Base-by-base conservation (phyloP, 2,329 filamentous ascomycete species). In the Trichoderma sp. region DNA sequence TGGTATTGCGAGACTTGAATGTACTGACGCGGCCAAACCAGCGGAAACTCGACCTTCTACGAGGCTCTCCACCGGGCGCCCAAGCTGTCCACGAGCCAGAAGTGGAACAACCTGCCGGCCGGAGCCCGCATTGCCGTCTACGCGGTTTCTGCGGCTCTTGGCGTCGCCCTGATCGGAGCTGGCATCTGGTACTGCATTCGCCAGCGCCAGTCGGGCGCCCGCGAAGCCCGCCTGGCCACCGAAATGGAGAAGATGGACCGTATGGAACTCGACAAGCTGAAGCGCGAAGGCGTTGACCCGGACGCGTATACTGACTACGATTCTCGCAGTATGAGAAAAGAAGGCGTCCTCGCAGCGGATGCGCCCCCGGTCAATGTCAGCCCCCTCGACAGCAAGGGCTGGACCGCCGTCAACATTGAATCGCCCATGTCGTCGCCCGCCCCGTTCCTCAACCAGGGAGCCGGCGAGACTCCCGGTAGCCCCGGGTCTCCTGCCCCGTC, bases 21-120 rank as follows among this genome's bases (percentile, higher is more conserved):
- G 50, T 30, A 21, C 69, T 74, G 68, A 77, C 66, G 34, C 41
- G 21, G n/a, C 4, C 26, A 3, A 2, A 2, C 0, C 64, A 85
- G 83, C 41, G 85, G 84, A 63, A 87, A 88, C 74, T 88, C 86
- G 1, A 86, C 83, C 2, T 81, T 81, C 12, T 74, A 78, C 44
- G 75, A 83, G 10, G 77, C 74, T 7, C 76, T 88, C 69, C 68
- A 75, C 69, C 68, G 44, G 30, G 67, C 74, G 15, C 78, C 79
- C 1, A 71, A 79, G 15, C 78, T 81, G 71, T 78, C 82, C 0
- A 65, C 84, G 0, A 73, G 78, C 6, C 78, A 88, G 26, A 87
- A 85, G 69, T 89, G 83, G 79, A 75, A 80, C 26, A 79, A 77
- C 1, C 80, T 89, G 9, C 78, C 85, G 3, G 67, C 76, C 1